A percentile compares a stretch with the other conserved stretches of the same genome.
Conservation (phyloP, 768 basidiomycete genomes). For the Fomitopsis pulvina region DNA sequence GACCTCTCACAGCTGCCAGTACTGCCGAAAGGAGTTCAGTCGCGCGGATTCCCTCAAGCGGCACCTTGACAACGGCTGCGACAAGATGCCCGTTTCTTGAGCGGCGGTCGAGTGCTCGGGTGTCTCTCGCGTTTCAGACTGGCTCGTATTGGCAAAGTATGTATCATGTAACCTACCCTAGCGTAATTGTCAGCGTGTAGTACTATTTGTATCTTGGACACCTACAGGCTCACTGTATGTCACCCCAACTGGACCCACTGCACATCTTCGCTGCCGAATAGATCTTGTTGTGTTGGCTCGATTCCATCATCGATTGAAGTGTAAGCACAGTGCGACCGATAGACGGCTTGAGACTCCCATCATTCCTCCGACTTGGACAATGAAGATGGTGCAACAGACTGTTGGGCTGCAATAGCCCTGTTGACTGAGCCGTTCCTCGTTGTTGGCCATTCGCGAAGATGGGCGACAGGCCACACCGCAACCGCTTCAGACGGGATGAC, state of each 20-base stretch:
- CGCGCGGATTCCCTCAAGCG: slow-evolving; percentile 76
- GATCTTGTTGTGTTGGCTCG: neutral
- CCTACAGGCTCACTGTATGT: neutral
- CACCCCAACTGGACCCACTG: neutral
- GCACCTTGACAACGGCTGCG: slow-evolving; percentile 78
- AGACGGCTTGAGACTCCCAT: too few relatives aligned
- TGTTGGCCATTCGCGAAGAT: too few relatives aligned
- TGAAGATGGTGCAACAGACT: neutral
- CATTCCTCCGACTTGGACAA: too few relatives aligned
- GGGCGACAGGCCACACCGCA: too few relatives aligned
- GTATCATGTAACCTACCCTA: neutral
- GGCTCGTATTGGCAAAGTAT: neutral
- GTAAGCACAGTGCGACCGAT: neutral
- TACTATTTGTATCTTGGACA: neutral
- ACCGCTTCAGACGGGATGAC: too few relatives aligned
- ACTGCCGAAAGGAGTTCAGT: slow-evolving; percentile 74
- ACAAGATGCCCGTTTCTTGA: slow-evolving; percentile 39
- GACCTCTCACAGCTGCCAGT: slow-evolving; percentile 61
- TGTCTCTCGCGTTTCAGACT: neutral
- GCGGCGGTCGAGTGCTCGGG: neutral
- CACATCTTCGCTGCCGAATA: neutral
- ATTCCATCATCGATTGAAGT: neutral
- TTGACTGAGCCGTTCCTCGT: too few relatives aligned
- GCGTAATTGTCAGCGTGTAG: neutral
- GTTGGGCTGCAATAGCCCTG: too few relatives aligned